Conservation (phyloP, 139 green algal genomes). For the Closterium sp. region DNA sequence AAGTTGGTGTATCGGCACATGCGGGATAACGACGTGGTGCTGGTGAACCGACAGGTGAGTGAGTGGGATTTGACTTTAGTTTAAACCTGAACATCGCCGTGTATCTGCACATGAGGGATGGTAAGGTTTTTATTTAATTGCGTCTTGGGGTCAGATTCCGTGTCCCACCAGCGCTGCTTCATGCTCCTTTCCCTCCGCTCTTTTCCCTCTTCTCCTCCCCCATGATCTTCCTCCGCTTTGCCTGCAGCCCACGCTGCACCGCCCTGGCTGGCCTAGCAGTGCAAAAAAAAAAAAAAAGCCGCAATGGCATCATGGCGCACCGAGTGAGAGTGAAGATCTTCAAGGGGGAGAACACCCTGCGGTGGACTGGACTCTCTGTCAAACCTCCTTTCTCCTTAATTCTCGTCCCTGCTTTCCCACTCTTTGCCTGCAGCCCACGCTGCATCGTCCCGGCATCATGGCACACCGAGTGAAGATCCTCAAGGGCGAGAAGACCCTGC, state of each 20-base stretch:
- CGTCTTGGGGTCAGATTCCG: too few relatives aligned
- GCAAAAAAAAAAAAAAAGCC: too few relatives aligned
- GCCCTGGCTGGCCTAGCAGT: too few relatives aligned
- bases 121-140: too few relatives aligned
- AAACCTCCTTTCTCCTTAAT: not conserved
- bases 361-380: constrained; percentile 72
- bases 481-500: constrained; percentile 89
- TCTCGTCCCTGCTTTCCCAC: not conserved
- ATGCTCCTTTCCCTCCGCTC: too few relatives aligned
- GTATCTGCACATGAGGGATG: too few relatives aligned
- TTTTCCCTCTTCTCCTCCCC: too few relatives aligned
- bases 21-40: constrained; percentile 89
- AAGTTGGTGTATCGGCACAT: constrained; percentile 86
- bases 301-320: constrained; percentile 74
- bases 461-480: constrained; percentile 65
- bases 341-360: constrained; percentile 88
- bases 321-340: constrained; percentile 56
- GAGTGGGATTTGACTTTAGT: too few relatives aligned
- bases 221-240: not conserved
- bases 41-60: constrained; percentile 92
- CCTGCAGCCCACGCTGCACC: constrained; percentile 91
- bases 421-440: constrained; percentile 68
- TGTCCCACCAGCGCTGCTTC: too few relatives aligned
- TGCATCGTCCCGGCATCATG: constrained; percentile 92
- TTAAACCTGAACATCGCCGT: too few relatives aligned